Evolutionary conservation across 2,329 filamentous ascomycete genomes (phyloP), one percentile per base, ranked within the genome.

Genomic region (Cercospora zeae-maydis): DNA sequence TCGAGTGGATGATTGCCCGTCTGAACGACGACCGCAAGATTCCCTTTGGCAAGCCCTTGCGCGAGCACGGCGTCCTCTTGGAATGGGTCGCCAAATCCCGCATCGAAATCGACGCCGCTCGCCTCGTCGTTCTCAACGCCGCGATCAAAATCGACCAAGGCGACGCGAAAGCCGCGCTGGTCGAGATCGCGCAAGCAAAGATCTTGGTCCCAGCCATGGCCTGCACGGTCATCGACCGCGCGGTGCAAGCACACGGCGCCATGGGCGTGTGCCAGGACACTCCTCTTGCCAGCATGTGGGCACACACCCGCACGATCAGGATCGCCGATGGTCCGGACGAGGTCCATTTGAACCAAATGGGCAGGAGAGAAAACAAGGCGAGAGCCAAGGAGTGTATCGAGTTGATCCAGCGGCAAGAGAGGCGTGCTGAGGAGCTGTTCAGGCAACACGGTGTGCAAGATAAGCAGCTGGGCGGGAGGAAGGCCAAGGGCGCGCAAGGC

Each of bases 111-210:
- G 93, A 98, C 76, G 87, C 93, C 0, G 91, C 93, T 0, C 89
- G 95, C 33, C 84, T 98, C 11, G 79, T 96, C 37, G 93, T 98
- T 4, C 86, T 97, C 66, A 97, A 98, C 78, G 95, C 95, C 1
- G 95, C 95, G 64, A 89, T 96, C 77, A 92, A 91, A 79, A 97
- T 98, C 80, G 95, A 99, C 79, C 84, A 90, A 69, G 84, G 88
- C 11, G 89, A 93, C 69, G 90, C 93, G 69, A 98, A 97, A 82
- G 85, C 87, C 67, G 92, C 93, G 0, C 85, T 97, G 63, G 91
- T 89, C 76, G 92, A 98, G 77, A 99, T 99, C 69, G 93, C 93
- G 24, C 86, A 97, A 79, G 93, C 93, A 67, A 99, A 99, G 83
- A 88, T 98, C 0, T 85, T 96, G n/a, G 89, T 96, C 10, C 95